These are phyloP conservation scores for Hymenotorrendiella dingleyae DNA, from an alignment of 2,329 filamentous ascomycete species.

Conservation along the genomic window DNA sequence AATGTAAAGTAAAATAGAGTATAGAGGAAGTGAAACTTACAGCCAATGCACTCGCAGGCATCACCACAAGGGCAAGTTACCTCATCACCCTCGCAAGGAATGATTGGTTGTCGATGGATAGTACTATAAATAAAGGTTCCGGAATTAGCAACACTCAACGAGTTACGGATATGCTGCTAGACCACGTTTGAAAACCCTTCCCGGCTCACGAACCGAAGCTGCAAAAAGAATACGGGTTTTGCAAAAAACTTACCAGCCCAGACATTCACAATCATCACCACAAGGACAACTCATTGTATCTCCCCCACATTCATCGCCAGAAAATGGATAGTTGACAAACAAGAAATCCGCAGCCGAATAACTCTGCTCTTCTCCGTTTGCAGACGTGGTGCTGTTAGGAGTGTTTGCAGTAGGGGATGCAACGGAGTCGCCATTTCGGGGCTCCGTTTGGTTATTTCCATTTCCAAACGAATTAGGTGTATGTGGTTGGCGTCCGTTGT, in stretches of 20 bases:
- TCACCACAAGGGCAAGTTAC: constrained; percentile 51
- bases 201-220: too few relatives aligned
- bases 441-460: constrained; percentile 8
- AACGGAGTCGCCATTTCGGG: constrained; percentile 11
- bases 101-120: constrained; percentile 39
- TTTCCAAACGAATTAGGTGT: neutral
- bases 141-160: too few relatives aligned
- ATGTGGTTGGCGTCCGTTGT: constrained; percentile 8
- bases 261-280: constrained; percentile 53
- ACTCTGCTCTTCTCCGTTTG: constrained; percentile 42
- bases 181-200: too few relatives aligned
- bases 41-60: constrained; percentile 52
- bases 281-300: constrained; percentile 48
- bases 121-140: too few relatives aligned
- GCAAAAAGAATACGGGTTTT: too few relatives aligned
- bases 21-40: constrained; percentile 28
- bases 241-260: too few relatives aligned
- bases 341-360: constrained; percentile 47
- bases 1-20: too few relatives aligned
- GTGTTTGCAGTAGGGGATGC: constrained; percentile 25
- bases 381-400: constrained; percentile 25
- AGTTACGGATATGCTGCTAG: too few relatives aligned
- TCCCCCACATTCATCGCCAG: constrained; percentile 41
- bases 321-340: constrained; percentile 51
- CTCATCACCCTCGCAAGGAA: constrained; percentile 35